Base-by-base conservation (phyloP, 306 rosid genomes). In the Trifolium pratense region DNA sequence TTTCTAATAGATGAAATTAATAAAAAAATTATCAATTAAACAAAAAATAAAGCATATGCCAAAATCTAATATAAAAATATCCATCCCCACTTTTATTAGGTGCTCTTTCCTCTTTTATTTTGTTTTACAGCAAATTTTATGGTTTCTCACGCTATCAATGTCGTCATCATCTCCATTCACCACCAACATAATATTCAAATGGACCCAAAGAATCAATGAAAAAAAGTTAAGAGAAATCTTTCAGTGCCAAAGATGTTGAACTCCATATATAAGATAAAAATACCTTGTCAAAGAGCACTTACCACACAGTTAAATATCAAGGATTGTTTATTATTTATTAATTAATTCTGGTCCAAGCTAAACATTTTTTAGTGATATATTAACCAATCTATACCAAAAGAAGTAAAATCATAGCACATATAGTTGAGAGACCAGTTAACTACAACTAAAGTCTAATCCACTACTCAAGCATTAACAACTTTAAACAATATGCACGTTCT, bases 251-350 rank as follows among this genome's bases (percentile, higher is more conserved):
- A 45, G 68, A 51, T 75, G 69, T 26, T 74, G 67, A 78, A 74
- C 39, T 7, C 60, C 71, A 78, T 56, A 78, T 56, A 63, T 37
- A 60, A 74, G 70, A 66, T 75, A 61, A 84, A 66, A 52, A 57
- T 32, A 73, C 70, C 86, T 39, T 57, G 84, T 83, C 89, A 75
- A 83, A 80, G 57, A 78, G 84, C 89, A 86, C 87, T 83, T 62
- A 56, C 70, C 64, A 7, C 16, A 64, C 78, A 71, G 78, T 49
- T 65, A 29, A 59, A 59, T 59, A 60, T 65, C 46, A 39, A 17
- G 68, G 26, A 59, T 59, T 59, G 15, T 56, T 23, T 23, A 77
- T 67, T 59, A 59, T 56, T 23, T 23, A 77, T 67, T 67, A 71
- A 64, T 78, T 45, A 78, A 71, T 63, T 68, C 49, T 8, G 31